These are phyloP conservation scores for Monosporascus sp. DNA, from an alignment of 2,329 filamentous ascomycete genomes.

Conservation along the genomic window DNA sequence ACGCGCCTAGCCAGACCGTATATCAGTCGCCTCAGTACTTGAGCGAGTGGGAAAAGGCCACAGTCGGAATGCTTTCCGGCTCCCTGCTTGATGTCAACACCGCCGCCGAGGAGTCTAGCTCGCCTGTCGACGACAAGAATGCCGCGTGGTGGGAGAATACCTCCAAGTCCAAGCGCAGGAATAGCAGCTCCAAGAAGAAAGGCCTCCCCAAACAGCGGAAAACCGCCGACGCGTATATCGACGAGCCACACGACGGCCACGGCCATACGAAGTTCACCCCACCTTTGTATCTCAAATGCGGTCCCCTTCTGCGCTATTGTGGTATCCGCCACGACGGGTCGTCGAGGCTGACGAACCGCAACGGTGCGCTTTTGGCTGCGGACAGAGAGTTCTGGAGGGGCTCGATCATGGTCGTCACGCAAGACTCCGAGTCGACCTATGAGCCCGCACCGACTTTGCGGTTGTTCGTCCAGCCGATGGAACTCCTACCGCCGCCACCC, in stretches of 20 bases:
- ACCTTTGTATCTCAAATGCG: conserved; percentile 78
- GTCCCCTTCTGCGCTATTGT: conserved; percentile 83
- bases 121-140: conserved; percentile 37
- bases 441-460: conserved; percentile 71
- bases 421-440: conserved; percentile 78
- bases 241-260: conserved; percentile 39
- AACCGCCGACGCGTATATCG: no score
- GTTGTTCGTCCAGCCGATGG: conserved; percentile 81
- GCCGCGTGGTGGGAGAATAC: conserved; percentile 74
- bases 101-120: conserved; percentile 21
- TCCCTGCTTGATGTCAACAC: conserved; percentile 54
- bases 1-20: conserved; percentile 45
- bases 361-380: conserved; percentile 23
- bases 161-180: conserved; percentile 34
- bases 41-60: conserved; percentile 69
- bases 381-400: conserved; percentile 87
- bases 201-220: conserved; percentile 35
- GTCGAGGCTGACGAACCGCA: conserved; percentile 31
- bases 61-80: conserved; percentile 55
- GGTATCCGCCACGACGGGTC: conserved; percentile 66
- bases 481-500: conserved; percentile 74
- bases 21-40: conserved; percentile 58
- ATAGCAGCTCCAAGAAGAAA: conserved; percentile 35
- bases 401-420: conserved; percentile 91
- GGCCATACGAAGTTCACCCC: conserved; percentile 74